These are phyloP conservation scores for Xylaria sp. DNA, from an alignment of 2,329 filamentous ascomycete species.

Conservation along the genomic window DNA sequence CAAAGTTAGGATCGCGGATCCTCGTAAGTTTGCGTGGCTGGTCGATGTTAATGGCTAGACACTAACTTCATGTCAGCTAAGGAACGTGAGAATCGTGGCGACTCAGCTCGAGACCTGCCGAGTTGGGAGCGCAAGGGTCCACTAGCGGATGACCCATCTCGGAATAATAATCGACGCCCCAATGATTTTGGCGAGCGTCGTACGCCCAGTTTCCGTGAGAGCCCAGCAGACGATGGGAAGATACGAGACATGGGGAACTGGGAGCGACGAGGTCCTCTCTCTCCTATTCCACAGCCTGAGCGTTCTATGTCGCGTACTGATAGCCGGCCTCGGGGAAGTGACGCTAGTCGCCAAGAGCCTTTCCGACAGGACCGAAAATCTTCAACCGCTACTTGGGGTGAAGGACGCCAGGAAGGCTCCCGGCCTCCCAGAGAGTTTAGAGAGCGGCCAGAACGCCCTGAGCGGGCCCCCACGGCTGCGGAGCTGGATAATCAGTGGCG, in stretches of 20 bases:
- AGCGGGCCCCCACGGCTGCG: constrained; percentile 76
- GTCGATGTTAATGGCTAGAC: constrained; percentile 10
- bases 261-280: constrained; percentile 92
- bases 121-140: constrained; percentile 96
- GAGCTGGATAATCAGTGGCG: constrained; percentile 96
- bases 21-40: constrained; percentile 72
- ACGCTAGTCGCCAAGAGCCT: constrained; percentile 64
- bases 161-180: constrained; percentile 53
- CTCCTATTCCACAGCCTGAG: constrained; percentile 66
- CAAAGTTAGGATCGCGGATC: constrained; percentile 94
- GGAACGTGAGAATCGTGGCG: constrained; percentile 69
- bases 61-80: constrained; percentile 69
- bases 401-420: constrained; percentile 75
- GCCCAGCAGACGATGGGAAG: constrained; percentile 74
- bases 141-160: constrained; percentile 68
- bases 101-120: constrained; percentile 76
- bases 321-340: constrained; percentile 58
- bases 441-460: constrained; percentile 74
- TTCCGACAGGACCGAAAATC: constrained; percentile 67
- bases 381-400: constrained; percentile 79
- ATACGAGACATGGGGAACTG: constrained; percentile 84
- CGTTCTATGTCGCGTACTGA: constrained; percentile 59
- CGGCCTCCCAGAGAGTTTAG: constrained; percentile 79
- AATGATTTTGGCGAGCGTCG: constrained; percentile 68
- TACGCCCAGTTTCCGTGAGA: constrained; percentile 65